Evolutionary conservation across 176 grass and related monocot genomes (phyloP).

Genomic region (Coix lacrymajobi): DNA sequence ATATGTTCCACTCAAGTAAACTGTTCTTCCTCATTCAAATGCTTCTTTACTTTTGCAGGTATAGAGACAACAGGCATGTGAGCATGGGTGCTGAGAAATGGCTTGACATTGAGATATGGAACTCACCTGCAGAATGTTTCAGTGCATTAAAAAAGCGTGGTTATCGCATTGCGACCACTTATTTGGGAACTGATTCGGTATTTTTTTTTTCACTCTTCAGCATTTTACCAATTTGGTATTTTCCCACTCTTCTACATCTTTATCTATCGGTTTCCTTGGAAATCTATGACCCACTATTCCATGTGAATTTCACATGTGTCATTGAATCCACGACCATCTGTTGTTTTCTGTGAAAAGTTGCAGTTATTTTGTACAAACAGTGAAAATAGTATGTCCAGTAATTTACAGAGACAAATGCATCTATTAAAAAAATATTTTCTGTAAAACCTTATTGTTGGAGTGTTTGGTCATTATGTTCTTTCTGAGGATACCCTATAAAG

Average conservation of each 20-base stretch:
- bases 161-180: constrained; percentile 85
- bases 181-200: constrained; percentile 83
- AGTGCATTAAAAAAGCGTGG: constrained; percentile 68
- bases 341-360: constrained; percentile 6
- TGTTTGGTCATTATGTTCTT: constrained; percentile 1
- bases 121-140: constrained; percentile 68
- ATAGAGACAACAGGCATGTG: constrained; percentile 83
- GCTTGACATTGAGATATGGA: constrained; percentile 94
- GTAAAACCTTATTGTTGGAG: not conserved
- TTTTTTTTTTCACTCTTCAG: not conserved
- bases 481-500: not conserved
- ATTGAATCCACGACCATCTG: not conserved
- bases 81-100: constrained; percentile 99
- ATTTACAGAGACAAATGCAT: not conserved
- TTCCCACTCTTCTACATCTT: not conserved
- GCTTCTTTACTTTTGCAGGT: constrained; percentile 43
- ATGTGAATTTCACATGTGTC: not conserved
- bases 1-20: not conserved
- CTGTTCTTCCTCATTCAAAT: not conserved
- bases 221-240: constrained; percentile 46
- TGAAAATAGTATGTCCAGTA: not conserved
- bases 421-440: not conserved
- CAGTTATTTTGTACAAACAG: not conserved
- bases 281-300: not conserved
- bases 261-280: constrained; percentile 8